Base-by-base conservation (phyloP, 2,329 filamentous ascomycete species). In the Aspergillus ibericus region DNA sequence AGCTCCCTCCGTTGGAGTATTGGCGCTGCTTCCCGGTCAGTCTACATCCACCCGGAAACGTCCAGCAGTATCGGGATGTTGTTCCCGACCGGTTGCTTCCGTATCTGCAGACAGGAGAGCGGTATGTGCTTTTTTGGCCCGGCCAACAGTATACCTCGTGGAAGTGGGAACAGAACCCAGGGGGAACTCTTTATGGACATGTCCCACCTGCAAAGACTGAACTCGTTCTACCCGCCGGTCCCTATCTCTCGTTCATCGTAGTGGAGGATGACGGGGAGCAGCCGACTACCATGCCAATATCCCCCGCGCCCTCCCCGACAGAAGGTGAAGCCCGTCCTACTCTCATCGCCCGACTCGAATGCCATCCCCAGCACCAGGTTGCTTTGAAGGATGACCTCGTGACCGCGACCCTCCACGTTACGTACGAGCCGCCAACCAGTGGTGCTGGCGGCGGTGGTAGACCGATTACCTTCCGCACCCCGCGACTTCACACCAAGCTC, bases 281-380 rank as follows among this genome's bases (percentile, higher is more conserved):
- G 42, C 42, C 42, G 42, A 47, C 25, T 10, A 8, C 25, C n/a
- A n/a, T n/a, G n/a, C n/a, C n/a, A n/a, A n/a, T n/a, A n/a, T n/a
- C n/a, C n/a, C n/a, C n/a, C n/a, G n/a, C n/a, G n/a, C n/a, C n/a
- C n/a, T n/a, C n/a, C n/a, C n/a, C n/a, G n/a, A n/a, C n/a, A n/a
- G n/a, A 5, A 25, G 22, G 22, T 25, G 13, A 44, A 53, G 22
- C 20, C 51, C 1, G n/a, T 40, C 51, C 22, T 8, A 53, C 38
- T 44, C 36, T 53, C 8, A 53, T 29, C 22, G 36, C 51, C 16
- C 44, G n/a, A 27, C 18, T 53, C 25, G 51, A 53, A 40, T 53
- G 51, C n/a, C 15, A 16, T 15, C 38, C 51, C 8, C 22, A n/a
- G 4, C 18, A 3, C 36, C 36, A 47, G 44, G 44, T 47, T 16